A percentile compares a stretch with the other conserved stretches of the same genome.
Evolutionary conservation across 306 rosid species (phyloP).

Genomic region (Pterocarpus santalinus): DNA sequence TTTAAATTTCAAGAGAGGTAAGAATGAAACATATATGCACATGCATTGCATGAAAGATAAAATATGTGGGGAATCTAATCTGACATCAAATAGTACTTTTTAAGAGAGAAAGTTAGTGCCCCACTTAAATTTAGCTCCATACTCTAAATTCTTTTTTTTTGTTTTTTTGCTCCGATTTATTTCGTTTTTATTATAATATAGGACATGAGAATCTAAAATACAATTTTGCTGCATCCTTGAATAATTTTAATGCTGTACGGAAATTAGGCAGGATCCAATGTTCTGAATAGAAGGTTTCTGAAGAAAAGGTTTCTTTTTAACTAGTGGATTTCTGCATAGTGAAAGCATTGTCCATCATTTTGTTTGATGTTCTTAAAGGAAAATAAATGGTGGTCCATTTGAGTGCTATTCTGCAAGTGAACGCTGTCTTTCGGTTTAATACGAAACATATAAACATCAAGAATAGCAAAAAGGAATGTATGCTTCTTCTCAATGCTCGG

Average conservation of each 20-base stretch:
- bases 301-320: conserved; percentile 29
- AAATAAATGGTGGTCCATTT: conserved; percentile 49
- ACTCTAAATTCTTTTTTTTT: not conserved
- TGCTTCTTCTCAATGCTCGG: conserved; percentile 42
- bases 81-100: not conserved
- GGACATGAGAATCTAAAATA: conserved; percentile 5
- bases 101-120: conserved; percentile 1
- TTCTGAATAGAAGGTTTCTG: conserved; percentile 8
- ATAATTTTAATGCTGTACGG: conserved; percentile 31
- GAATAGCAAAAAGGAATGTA: conserved; percentile 1
- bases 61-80: not conserved
- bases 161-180: not conserved
- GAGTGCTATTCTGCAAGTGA: conserved; percentile 29
- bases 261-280: conserved; percentile 40
- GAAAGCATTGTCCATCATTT: conserved; percentile 49
- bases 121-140: not conserved
- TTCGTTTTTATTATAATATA: not conserved
- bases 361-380: conserved; percentile 36
- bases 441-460: conserved; percentile 35
- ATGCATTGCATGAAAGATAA: not conserved
- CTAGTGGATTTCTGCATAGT: conserved; percentile 43
- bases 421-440: conserved; percentile 4
- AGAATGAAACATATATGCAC: not conserved
- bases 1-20: not conserved
- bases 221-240: conserved; percentile 9